A percentile compares a stretch with the other conserved stretches of the same genome.
phyloP scores from a whole-genome alignment of 495 filamentous ascomycete genomes.

The Penicillium diatomitis region DNA sequence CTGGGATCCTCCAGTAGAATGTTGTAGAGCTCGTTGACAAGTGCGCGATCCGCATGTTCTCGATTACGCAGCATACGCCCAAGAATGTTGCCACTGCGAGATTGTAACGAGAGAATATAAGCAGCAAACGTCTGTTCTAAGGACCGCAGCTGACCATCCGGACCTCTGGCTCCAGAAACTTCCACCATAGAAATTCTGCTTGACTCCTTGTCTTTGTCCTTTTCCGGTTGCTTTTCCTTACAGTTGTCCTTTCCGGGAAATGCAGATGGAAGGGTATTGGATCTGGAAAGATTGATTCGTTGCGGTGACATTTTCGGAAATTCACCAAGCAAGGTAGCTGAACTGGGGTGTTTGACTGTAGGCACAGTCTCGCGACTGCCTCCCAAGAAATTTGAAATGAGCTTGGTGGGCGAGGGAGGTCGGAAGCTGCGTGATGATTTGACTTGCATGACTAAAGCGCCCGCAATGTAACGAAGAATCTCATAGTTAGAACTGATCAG shows the following conservation, averaged over 20 bases:
- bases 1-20: slow-evolving; percentile 69
- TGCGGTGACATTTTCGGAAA: slow-evolving; percentile 32
- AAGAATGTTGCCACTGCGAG: slow-evolving; percentile 77
- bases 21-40: slow-evolving; percentile 89
- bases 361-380: slow-evolving; percentile 36
- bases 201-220: slow-evolving; percentile 16
- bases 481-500: slow-evolving; percentile 47
- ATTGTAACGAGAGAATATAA: slow-evolving; percentile 71
- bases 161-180: slow-evolving; percentile 8
- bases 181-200: slow-evolving; percentile 30
- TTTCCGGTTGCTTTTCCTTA: slow-evolving; percentile 18
- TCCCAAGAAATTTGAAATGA: slow-evolving; percentile 74
- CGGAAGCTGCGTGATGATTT: slow-evolving; percentile 49
- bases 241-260: slow-evolving; percentile 25
- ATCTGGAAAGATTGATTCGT: slow-evolving; percentile 25
- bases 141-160: slow-evolving; percentile 47
- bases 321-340: slow-evolving; percentile 28
- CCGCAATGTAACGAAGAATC: slow-evolving; percentile 60
- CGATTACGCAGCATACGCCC: slow-evolving; percentile 64
- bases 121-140: slow-evolving; percentile 82
- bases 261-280: slow-evolving; percentile 31
- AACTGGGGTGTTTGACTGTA: slow-evolving; percentile 27
- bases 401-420: slow-evolving; percentile 78
- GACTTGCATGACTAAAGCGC: slow-evolving; percentile 49
- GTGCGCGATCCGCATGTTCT: slow-evolving; percentile 62